These are phyloP conservation scores for Vicia faba DNA, from an alignment of 306 rosid species.

Conservation along the genomic window DNA sequence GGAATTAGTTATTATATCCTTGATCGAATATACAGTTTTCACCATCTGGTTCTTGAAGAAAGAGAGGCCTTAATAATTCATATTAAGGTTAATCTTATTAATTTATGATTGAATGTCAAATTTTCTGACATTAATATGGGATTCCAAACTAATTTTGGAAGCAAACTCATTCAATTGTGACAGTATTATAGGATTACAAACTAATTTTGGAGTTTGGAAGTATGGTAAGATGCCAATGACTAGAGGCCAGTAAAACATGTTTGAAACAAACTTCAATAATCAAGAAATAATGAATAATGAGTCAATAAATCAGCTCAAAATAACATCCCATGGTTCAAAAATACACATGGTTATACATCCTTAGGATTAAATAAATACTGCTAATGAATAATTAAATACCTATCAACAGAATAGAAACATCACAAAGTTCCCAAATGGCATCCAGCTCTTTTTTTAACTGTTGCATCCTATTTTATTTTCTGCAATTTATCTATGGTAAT, in stretches of 20 bases:
- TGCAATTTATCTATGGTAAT: conserved; percentile 34
- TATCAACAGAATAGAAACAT: conserved; percentile 27
- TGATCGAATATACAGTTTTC: neutral
- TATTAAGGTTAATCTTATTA: conserved; percentile 8
- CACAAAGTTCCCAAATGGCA: conserved; percentile 17
- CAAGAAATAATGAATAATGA: conserved; percentile 18
- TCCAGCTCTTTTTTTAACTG: conserved; percentile 21
- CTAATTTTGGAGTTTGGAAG: conserved; percentile 2
- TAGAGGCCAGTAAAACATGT: neutral
- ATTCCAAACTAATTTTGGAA: neutral
- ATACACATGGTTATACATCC: conserved; percentile 32
- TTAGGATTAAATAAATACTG: conserved; percentile 8
- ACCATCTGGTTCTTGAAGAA: neutral
- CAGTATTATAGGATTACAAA: neutral
- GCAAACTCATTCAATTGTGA: too few species aligned
- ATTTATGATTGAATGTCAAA: neutral
- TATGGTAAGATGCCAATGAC: conserved; percentile 18
- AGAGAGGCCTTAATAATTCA: neutral
- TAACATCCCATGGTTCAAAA: conserved; percentile 10
- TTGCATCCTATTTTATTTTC: conserved; percentile 1
- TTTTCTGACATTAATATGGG: neutral
- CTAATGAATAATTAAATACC: conserved; percentile 16
- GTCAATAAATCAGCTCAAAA: conserved; percentile 18
- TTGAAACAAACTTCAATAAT: conserved; percentile 6
- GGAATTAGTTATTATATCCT: neutral